Evolutionary conservation across 257 asterid genomes (phyloP), one percentile per base, ranked within the genome.

Genomic region (Capsicum pubescens): DNA sequence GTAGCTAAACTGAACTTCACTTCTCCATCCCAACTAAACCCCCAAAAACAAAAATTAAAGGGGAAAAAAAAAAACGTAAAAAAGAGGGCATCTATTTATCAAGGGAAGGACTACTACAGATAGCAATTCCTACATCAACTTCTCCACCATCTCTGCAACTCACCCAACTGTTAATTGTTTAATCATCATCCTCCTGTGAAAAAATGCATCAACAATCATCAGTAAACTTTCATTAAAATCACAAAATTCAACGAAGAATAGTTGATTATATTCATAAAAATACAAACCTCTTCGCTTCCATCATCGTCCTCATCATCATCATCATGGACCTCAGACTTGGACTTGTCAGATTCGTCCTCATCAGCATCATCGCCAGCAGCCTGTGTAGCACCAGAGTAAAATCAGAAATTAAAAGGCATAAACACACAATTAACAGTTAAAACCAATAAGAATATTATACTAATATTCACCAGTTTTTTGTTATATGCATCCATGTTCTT

Each of bases 401-500:
- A 66, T 10, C 2, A 4, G 1, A 80, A 68, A 36, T 15, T 15
- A 15, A 7, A 35, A 67, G 7, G 0, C 16, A 16, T 52, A 26
- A 1, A 13, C 19, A 50, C 44, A 12, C 9, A 35, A 39, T 39
- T 3, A 19, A 3, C 8, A 39, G 19, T 21, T 13, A 21, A 21
- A 42, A n/a, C 11, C 2, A 72, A 42, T 3, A 19, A n/a, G 42
- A 11, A 2, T 6, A 26, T 8, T 15, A 1, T 9, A 16, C 7
- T 69, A 19, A 3, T 9, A 16, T 9, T 69, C 87, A 94, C 98
- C 44, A 86, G 5, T 87, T 58, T 91, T 42, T 89, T 93, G 83
- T 94, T 93, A 93, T 94, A 94, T 11, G 97, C 98, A 50, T 86
- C 88, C n/a, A 94, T 87, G 54, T 12, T 90, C 88, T 91, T 92